A percentile compares a stretch with the other conserved stretches of the same genome.
Conservation (phyloP, 192 early-diverging fungal genomes). For the Nowakowskiella sp. region DNA sequence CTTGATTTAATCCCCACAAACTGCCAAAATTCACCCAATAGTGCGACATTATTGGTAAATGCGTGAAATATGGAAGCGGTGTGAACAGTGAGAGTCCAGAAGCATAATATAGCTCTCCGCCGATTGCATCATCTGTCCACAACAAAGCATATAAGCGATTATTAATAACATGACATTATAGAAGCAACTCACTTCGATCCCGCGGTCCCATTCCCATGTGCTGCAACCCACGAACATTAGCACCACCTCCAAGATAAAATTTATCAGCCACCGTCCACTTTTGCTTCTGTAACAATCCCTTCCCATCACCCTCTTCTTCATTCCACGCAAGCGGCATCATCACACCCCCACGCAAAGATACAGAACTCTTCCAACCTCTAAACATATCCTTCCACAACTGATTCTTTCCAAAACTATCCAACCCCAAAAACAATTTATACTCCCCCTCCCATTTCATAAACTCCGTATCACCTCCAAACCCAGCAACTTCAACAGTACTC, state of each 20-base stretch:
- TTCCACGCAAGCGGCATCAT: slow-evolving; percentile 49
- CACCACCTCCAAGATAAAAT: slow-evolving; percentile 82
- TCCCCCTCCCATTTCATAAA: too few species aligned
- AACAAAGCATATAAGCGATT: neutral
- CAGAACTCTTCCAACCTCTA: neutral
- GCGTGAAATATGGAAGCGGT: slow-evolving; percentile 63
- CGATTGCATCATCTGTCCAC: slow-evolving; percentile 61
- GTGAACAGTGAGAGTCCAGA: slow-evolving; percentile 72
- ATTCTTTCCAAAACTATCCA: too few species aligned
- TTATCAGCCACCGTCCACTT: slow-evolving; percentile 66
- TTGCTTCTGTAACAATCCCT: slow-evolving; percentile 7
- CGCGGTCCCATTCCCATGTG: slow-evolving; percentile 80
- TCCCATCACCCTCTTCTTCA: too few species aligned
- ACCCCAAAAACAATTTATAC: too few species aligned
- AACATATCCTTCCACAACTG: neutral
- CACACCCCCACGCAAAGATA: slow-evolving; percentile 54
- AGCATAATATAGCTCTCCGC: slow-evolving; percentile 80
- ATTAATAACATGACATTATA: neutral
- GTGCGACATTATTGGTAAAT: slow-evolving; percentile 67
- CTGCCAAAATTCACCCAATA: slow-evolving; percentile 84
- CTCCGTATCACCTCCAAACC: too few species aligned
- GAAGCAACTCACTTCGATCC: slow-evolving; percentile 48
- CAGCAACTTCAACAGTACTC: too few species aligned
- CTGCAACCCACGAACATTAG: slow-evolving; percentile 80
- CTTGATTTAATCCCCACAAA: slow-evolving; percentile 43